These are phyloP conservation scores for Bipolaris zeicola DNA, from an alignment of 2,329 filamentous ascomycete genomes.

Conservation along the genomic window DNA sequence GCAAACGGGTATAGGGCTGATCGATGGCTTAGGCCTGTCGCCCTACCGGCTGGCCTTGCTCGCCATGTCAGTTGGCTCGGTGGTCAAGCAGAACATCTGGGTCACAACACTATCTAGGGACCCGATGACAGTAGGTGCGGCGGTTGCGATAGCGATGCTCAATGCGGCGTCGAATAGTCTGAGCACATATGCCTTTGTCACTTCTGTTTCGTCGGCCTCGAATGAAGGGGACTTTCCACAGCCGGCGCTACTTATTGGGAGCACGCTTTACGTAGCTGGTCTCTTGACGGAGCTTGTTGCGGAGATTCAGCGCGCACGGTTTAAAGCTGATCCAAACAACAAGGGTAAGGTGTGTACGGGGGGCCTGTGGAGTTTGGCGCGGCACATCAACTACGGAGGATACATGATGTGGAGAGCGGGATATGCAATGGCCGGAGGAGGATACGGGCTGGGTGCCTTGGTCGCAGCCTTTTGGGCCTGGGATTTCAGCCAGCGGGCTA, in stretches of 20 bases:
- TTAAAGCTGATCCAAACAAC: conserved; percentile 59
- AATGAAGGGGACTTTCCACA: conserved; percentile 49
- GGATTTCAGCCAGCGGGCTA: conserved; percentile 53
- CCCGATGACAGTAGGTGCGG: conserved; percentile 54
- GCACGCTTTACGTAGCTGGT: conserved; percentile 57
- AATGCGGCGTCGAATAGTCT: conserved; percentile 62
- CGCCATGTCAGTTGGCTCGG: conserved; percentile 58
- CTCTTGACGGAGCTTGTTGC: conserved; percentile 60
- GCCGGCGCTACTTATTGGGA: conserved; percentile 54
- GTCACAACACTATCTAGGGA: conserved; percentile 56
- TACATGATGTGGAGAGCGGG: conserved; percentile 59
- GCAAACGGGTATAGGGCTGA: conserved; percentile 46
- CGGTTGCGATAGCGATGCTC: conserved; percentile 55
- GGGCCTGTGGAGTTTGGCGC: conserved; percentile 56
- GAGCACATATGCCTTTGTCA: conserved; percentile 62
- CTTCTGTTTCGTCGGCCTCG: conserved; percentile 55
- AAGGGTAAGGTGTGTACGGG: conserved; percentile 59
- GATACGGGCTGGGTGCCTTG: conserved; percentile 52
- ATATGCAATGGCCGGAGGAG: conserved; percentile 56
- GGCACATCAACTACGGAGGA: conserved; percentile 62
- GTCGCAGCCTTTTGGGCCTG: conserved; percentile 51
- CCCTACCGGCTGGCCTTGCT: conserved; percentile 59
- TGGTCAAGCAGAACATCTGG: conserved; percentile 64
- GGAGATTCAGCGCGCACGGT: conserved; percentile 62
- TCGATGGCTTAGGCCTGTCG: conserved; percentile 56